Conservation (phyloP, 1,284 basidiomycete genomes). For the Boletus semigastroideus region DNA sequence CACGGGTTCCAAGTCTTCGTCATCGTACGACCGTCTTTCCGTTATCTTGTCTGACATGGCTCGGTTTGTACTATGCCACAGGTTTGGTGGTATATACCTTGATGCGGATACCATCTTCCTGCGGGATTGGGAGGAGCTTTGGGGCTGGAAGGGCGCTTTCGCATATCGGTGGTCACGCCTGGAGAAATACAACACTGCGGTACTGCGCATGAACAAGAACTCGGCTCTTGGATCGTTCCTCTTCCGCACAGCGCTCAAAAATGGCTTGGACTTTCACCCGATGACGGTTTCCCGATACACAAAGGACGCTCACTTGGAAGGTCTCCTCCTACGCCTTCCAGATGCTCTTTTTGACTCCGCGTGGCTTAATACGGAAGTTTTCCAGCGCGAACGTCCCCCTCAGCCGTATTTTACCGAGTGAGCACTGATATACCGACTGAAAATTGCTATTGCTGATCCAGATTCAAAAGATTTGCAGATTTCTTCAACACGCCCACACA, state of each 20-base stretch:
- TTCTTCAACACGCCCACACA: conserved; percentile 79
- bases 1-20: conserved; percentile 73
- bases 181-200: conserved; percentile 84
- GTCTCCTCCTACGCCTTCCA: conserved; percentile 72
- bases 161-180: conserved; percentile 85
- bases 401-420: conserved; percentile 83
- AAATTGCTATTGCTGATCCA: background rate
- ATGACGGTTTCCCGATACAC: conserved; percentile 82
- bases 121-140: conserved; percentile 90
- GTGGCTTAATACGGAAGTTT: conserved; percentile 82
- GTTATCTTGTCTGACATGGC: conserved; percentile 88
- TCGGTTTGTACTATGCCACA: conserved; percentile 81
- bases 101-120: conserved; percentile 86
- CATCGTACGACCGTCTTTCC: conserved; percentile 76
- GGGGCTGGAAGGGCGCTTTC: conserved; percentile 86
- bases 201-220: conserved; percentile 79
- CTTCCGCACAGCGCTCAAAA: conserved; percentile 83
- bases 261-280: conserved; percentile 84
- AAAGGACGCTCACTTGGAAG: conserved; percentile 74
- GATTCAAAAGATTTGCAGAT: conserved; percentile 55
- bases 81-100: conserved; percentile 84
- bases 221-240: conserved; percentile 81
- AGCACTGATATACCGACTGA: conserved; percentile 27
- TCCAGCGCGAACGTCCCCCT: conserved; percentile 79
- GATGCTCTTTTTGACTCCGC: conserved; percentile 88